Base-by-base conservation (phyloP, 305 asterid species). In the Fraxinus paxiana region DNA sequence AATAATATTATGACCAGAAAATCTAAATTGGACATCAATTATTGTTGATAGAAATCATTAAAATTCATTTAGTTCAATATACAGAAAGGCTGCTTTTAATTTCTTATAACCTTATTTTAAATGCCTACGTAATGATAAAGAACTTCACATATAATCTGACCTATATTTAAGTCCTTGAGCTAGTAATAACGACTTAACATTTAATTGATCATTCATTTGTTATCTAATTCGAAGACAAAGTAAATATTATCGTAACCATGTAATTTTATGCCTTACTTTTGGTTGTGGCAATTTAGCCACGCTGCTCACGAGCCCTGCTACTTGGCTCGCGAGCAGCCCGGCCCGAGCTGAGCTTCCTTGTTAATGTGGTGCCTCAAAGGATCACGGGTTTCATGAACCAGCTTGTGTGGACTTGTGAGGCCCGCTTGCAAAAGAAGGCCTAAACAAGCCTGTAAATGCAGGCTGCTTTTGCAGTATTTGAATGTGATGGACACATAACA, bases 1-100 rank as follows among this genome's bases (percentile, higher is more conserved):
- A 37, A 35, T 67, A 71, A 74, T 31, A 30, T 73, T 33, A 51
- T 63, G 67, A 72, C 38, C 37, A 48, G 73, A 56, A 76, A 77
- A 73, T 24, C 72, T 63, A 75, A 46, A 34, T 82, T 65, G 24
- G 77, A 63, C 31, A 54, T 22, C 41, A 51, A 71, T 63, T 20
- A 20, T 22, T 63, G 1, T 22, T 24, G 35, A 13, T 65, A 59
- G 56, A 76, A 73, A 34, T 26, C 51, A 34, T 31, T 73, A 7
- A 54, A 63, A 77, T 77, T 35, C 20, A 13, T 46, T 73, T 24
- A 30, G 8, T 54, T 24, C 48, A 24, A 69, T 75, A 38, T 22
- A 6, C 38, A 61, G 3, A 67, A 75, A 22, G 2, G 30, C 41
- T 75, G 33, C 79, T 63, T 63, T 12, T 9, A 24, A 2, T 78